Percentiles rank a stretch among this genome's conserved stretches.
Conservation (phyloP, 2,329 filamentous ascomycete species). For the Neonectria sp. region DNA sequence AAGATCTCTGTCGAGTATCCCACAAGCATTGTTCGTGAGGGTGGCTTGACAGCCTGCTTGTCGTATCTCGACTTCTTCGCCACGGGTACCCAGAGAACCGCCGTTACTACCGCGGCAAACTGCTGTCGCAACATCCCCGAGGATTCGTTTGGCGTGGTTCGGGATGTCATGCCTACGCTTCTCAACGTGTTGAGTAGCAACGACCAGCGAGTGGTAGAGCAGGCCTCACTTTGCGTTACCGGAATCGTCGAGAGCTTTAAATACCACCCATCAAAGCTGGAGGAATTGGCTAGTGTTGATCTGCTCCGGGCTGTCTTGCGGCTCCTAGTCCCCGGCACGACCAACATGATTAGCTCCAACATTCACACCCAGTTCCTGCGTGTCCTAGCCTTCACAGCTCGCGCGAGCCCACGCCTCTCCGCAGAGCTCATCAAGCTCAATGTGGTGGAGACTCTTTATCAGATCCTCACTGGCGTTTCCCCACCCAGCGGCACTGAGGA, state of each 20-base stretch:
- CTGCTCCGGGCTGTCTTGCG: conserved; percentile 88
- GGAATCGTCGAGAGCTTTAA: conserved; percentile 98
- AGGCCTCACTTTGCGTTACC: conserved; percentile 95
- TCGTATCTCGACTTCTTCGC: conserved; percentile 98
- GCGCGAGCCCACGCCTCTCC: conserved; percentile 88
- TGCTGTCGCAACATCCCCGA: conserved; percentile 97
- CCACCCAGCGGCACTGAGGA: conserved; percentile 85
- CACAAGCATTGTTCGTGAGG: conserved; percentile 93
- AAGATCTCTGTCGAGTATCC: conserved; percentile 99
- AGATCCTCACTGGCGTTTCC: conserved; percentile 96
- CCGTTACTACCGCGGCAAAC: conserved; percentile 97
- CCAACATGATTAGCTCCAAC: conserved; percentile 92
- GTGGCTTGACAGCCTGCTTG: conserved; percentile 94
- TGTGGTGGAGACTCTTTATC: conserved; percentile 96
- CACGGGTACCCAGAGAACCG: conserved; percentile 95
- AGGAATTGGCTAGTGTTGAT: conserved; percentile 91
- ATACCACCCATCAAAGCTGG: conserved; percentile 87
- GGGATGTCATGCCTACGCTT: conserved; percentile 96
- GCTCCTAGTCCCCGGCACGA: conserved; percentile 91
- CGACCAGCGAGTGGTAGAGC: conserved; percentile 97
- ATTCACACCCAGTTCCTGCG: conserved; percentile 98
- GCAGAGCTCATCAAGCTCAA: conserved; percentile 96
- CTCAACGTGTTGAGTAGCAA: conserved; percentile 91
- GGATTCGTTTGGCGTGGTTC: conserved; percentile 91
- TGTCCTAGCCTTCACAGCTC: conserved; percentile 90